Percentiles rank a stretch among this genome's conserved stretches.
These are phyloP conservation scores for Stachybotrys chartarum DNA, from an alignment of 2,329 filamentous ascomycete species.

Conservation along the genomic window DNA sequence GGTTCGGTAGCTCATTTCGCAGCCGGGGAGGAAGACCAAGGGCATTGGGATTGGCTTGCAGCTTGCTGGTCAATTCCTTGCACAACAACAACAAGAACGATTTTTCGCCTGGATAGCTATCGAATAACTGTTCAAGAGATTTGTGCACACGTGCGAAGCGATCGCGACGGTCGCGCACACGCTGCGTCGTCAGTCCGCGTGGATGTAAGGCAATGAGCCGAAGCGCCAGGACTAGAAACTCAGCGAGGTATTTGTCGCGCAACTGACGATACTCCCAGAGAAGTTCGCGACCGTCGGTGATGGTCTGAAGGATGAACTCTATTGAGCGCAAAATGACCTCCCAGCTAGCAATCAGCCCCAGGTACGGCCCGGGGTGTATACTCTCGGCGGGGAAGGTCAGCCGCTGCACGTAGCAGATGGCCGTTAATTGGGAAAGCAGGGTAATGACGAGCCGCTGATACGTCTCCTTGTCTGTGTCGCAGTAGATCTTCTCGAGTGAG, in stretches of 20 bases:
- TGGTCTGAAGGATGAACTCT: slow-evolving; percentile 28
- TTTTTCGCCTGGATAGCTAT: slow-evolving; percentile 29
- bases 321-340: slow-evolving; percentile 28
- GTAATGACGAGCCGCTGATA: slow-evolving; percentile 28
- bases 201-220: slow-evolving; percentile 31
- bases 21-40: slow-evolving; percentile 23
- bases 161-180: slow-evolving; percentile 26
- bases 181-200: slow-evolving; percentile 21
- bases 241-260: slow-evolving; percentile 28
- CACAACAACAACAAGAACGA: slow-evolving; percentile 29
- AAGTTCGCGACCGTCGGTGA: slow-evolving; percentile 27
- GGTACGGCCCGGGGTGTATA: slow-evolving; percentile 24
- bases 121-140: slow-evolving; percentile 27
- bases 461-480: slow-evolving; percentile 21
- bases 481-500: slow-evolving; percentile 32
- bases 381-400: slow-evolving; percentile 28
- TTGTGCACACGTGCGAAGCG: slow-evolving; percentile 29
- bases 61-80: slow-evolving; percentile 25
- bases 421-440: slow-evolving; percentile 28
- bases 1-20: slow-evolving; percentile 25
- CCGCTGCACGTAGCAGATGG: slow-evolving; percentile 31
- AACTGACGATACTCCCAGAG: slow-evolving; percentile 21
- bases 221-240: slow-evolving; percentile 28
- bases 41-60: slow-evolving; percentile 25
- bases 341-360: slow-evolving; percentile 32